Evolutionary conservation across 2,329 filamentous ascomycete genomes (phyloP).

Genomic region (Claviceps quebecensis): DNA sequence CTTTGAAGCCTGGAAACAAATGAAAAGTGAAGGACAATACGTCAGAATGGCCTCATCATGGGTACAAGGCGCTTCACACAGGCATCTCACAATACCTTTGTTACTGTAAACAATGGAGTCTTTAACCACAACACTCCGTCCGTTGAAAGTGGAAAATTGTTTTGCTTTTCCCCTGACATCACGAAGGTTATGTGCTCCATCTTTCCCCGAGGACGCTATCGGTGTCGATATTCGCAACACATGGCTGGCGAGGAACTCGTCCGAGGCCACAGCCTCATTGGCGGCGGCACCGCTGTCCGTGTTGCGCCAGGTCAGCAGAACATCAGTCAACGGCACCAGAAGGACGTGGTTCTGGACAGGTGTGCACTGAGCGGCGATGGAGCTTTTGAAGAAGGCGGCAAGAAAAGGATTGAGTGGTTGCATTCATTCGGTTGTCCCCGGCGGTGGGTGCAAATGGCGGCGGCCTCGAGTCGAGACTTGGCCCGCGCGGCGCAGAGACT

Average conservation of each 20-base stretch:
- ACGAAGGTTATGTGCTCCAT: slow-evolving; percentile 49
- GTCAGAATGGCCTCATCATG: neutral
- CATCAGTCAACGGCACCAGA: slow-evolving; percentile 85
- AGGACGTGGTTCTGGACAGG: slow-evolving; percentile 87
- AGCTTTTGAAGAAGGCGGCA: slow-evolving; percentile 96
- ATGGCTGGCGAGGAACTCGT: slow-evolving; percentile 95
- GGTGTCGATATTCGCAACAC: slow-evolving; percentile 66
- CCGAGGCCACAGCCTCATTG: slow-evolving; percentile 69
- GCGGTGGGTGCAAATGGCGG: slow-evolving; percentile 14
- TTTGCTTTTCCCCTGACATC: slow-evolving; percentile 88
- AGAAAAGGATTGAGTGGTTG: slow-evolving; percentile 98
- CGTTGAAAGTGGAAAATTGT: slow-evolving; percentile 86
- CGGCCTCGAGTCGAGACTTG: slow-evolving; percentile 13
- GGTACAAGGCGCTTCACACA: neutral
- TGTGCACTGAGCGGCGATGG: slow-evolving; percentile 78
- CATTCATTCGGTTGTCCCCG: slow-evolving; percentile 43
- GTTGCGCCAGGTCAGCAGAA: slow-evolving; percentile 77
- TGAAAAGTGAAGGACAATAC: neutral
- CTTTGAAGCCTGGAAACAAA: slow-evolving; percentile 61
- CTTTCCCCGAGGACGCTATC: slow-evolving; percentile 38
- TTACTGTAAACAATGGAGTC: slow-evolving; percentile 89
- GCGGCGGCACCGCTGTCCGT: slow-evolving; percentile 66
- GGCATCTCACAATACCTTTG: slow-evolving; percentile 49
- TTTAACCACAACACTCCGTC: slow-evolving; percentile 85
- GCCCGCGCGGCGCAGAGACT: neutral